These are phyloP conservation scores for Ichthyophthirius multifiliis DNA, from an alignment of 169 alveolate genomes.

Conservation along the genomic window DNA sequence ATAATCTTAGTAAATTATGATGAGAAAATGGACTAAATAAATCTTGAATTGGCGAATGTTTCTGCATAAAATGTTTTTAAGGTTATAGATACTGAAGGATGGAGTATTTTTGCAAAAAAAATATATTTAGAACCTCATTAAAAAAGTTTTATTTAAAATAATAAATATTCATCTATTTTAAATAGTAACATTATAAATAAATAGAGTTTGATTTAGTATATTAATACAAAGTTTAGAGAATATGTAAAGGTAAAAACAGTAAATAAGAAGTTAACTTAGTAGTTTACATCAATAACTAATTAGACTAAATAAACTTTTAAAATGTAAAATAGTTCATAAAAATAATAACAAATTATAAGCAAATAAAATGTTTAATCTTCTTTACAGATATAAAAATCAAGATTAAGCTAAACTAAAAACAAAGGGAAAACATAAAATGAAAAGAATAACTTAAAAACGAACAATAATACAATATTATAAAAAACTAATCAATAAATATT, in stretches of 20 bases:
- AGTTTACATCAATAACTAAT: too few relatives aligned
- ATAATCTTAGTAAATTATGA: not conserved
- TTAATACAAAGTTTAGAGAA: not conserved
- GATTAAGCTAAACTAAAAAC: too few relatives aligned
- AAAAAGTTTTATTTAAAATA: not conserved
- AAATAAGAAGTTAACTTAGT: too few relatives aligned
- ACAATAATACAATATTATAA: too few relatives aligned
- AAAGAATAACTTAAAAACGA: too few relatives aligned
- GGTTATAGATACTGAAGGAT: not conserved
- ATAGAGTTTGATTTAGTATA: not conserved
- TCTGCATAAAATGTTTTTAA: not conserved
- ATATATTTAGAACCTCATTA: not conserved
- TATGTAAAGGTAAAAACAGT: not conserved
- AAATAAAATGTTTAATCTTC: too few relatives aligned
- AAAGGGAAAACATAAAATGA: too few relatives aligned
- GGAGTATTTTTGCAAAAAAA: not conserved
- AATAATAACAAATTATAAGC: too few relatives aligned
- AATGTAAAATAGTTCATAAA: too few relatives aligned
- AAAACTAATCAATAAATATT: too few relatives aligned
- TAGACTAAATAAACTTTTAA: too few relatives aligned
- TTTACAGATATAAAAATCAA: too few relatives aligned
- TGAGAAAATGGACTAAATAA: not conserved
- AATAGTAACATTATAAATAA: not conserved
- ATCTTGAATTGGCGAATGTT: not conserved
- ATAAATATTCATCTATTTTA: not conserved